phyloP scores from a whole-genome alignment of 768 basidiomycete genomes.

The Boletus fagicola region DNA sequence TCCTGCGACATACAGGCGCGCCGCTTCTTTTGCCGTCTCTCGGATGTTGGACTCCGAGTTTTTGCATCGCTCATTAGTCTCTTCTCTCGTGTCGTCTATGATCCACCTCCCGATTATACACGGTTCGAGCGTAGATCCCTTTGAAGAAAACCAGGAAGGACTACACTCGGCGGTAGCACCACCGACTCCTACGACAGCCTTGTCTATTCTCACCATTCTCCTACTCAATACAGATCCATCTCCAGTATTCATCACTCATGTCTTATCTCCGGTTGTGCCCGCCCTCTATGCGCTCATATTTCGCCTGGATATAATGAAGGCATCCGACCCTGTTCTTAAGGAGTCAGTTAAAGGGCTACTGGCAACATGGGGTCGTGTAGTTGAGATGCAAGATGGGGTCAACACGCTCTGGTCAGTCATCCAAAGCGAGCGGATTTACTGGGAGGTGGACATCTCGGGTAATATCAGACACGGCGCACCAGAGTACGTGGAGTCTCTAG shows the following conservation, averaged over 20 bases:
- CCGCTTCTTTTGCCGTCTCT: constrained; percentile 67
- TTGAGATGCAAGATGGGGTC: constrained; percentile 50
- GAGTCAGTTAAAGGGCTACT: constrained; percentile 61
- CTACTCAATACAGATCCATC: constrained; percentile 79
- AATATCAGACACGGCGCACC: constrained; percentile 40
- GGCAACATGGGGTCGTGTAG: constrained; percentile 72
- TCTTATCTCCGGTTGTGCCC: constrained; percentile 68
- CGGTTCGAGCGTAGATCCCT: not conserved
- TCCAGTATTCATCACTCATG: constrained; percentile 55
- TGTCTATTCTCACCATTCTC: constrained; percentile 54
- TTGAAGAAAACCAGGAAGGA: not conserved
- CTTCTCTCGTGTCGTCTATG: constrained; percentile 41
- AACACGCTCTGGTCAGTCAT: constrained; percentile 61
- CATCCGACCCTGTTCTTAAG: constrained; percentile 62
- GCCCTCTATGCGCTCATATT: constrained; percentile 63
- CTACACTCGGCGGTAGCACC: not conserved
- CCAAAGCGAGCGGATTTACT: constrained; percentile 46
- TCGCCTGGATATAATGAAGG: constrained; percentile 51
- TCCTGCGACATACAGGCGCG: constrained; percentile 48
- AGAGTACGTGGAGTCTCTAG: constrained; percentile 39
- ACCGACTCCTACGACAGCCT: constrained; percentile 38
- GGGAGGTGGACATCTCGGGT: constrained; percentile 58
- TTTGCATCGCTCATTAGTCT: constrained; percentile 15
- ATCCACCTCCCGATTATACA: constrained; percentile 54
- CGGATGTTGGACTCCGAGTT: constrained; percentile 51